A percentile compares a stretch with the other conserved stretches of the same genome.
phyloP scores from a whole-genome alignment of 176 grass and related monocot genomes.

The Ensete glaucum region DNA sequence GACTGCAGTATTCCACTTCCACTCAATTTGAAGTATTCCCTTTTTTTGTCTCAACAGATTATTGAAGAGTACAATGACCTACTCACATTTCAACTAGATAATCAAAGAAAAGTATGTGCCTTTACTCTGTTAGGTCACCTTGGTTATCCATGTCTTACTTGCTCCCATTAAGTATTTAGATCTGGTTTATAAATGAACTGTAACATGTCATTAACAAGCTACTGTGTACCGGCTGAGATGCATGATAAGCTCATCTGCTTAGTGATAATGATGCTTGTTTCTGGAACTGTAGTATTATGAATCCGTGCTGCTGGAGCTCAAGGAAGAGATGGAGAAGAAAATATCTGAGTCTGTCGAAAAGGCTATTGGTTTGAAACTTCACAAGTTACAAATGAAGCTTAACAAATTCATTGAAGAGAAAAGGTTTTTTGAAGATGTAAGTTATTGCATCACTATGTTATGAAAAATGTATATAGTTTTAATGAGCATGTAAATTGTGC shows the following conservation, averaged over 20 bases:
- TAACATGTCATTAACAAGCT: background rate
- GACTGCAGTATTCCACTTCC: background rate
- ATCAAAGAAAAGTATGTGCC: slow-evolving; percentile 89
- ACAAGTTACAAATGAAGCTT: slow-evolving; percentile 62
- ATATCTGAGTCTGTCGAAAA: slow-evolving; percentile 47
- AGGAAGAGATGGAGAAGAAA: slow-evolving; percentile 69
- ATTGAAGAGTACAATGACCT: slow-evolving; percentile 90
- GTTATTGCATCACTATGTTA: slow-evolving; percentile 8
- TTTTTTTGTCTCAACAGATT: slow-evolving; percentile 46
- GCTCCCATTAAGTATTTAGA: slow-evolving; percentile 2
- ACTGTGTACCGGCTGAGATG: slow-evolving; percentile 4
- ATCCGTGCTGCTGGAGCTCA: slow-evolving; percentile 61
- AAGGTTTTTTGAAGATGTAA: slow-evolving; percentile 76
- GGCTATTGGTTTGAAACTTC: slow-evolving; percentile 36
- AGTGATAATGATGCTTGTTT: background rate
- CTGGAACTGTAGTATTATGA: slow-evolving; percentile 63
- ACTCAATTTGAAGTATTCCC: background rate
- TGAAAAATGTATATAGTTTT: background rate
- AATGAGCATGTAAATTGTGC: background rate
- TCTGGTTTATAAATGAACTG: background rate
- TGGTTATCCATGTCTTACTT: background rate
- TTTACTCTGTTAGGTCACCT: slow-evolving; percentile 14
- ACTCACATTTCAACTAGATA: slow-evolving; percentile 84
- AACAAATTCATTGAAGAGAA: slow-evolving; percentile 56
- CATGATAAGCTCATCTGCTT: background rate